phyloP scores from a whole-genome alignment of 176 grass and related monocot species.

The Phragmites australis region DNA sequence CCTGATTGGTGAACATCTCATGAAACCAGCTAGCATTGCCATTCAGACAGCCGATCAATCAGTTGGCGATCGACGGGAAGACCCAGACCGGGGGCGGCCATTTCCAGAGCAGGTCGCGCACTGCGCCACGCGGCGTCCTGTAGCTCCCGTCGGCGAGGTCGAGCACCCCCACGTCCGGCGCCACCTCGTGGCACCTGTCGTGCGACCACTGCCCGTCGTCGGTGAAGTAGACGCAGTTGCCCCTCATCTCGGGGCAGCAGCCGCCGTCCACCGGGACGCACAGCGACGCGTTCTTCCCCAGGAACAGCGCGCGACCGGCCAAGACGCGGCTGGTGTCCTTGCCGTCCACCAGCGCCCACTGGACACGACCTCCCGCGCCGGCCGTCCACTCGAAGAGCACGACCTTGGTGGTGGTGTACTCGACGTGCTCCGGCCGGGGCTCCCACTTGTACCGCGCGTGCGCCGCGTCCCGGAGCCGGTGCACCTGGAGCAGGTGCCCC shows the following conservation, averaged over 20 bases:
- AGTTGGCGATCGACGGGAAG: conserved; percentile 34
- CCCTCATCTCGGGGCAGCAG: conserved; percentile 4
- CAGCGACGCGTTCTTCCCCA: conserved; percentile 57
- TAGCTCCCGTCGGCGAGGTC: conserved; percentile 50
- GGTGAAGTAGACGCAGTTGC: conserved; percentile 58
- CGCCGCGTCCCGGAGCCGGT: conserved; percentile 23
- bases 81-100: conserved; percentile 64
- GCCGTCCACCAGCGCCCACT: conserved; percentile 8
- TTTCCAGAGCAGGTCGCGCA: conserved; percentile 43
- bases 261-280: conserved; percentile 22
- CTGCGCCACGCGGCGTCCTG: conserved; percentile 26
- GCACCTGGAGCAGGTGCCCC: conserved; percentile 47
- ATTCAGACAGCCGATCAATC: background rate
- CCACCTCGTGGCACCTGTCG: conserved; percentile 58
- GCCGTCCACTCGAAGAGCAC: conserved; percentile 53
- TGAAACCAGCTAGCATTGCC: background rate
- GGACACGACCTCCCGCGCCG: background rate
- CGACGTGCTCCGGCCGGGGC: conserved; percentile 44
- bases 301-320: conserved; percentile 40
- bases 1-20: background rate
- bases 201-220: conserved; percentile 56
- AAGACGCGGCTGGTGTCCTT: background rate
- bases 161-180: conserved; percentile 58
- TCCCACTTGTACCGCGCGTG: conserved; percentile 45
- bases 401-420: conserved; percentile 48